phyloP scores from a whole-genome alignment of 1,284 basidiomycete genomes.

The Ustilago shanxiensis region DNA sequence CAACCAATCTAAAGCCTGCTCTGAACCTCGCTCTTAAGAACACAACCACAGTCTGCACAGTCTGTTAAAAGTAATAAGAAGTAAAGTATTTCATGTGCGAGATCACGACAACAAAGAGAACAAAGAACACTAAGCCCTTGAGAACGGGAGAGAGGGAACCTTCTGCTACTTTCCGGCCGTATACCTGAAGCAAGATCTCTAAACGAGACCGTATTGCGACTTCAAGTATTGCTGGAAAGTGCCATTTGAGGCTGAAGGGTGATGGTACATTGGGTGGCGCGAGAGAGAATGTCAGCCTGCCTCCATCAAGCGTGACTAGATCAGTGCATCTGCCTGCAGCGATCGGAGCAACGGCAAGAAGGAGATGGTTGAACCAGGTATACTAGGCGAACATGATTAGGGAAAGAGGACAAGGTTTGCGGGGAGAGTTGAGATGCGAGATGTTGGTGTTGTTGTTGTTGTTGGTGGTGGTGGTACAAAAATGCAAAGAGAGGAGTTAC shows the following conservation, averaged over 20 bases:
- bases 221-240: not conserved
- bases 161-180: not conserved
- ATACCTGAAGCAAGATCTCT: not conserved
- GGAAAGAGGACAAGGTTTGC: conserved; percentile 12
- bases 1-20: too few relatives aligned
- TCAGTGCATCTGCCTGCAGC: conserved; percentile 35
- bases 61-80: not conserved
- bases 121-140: not conserved
- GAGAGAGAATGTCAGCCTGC: not conserved
- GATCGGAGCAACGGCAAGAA: not conserved
- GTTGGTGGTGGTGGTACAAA: conserved; percentile 40
- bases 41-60: not conserved
- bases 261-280: conserved; percentile 21
- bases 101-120: not conserved
- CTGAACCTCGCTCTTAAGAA: too few relatives aligned
- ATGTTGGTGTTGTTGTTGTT: too few relatives aligned
- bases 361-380: conserved; percentile 19
- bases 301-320: not conserved
- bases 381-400: conserved; percentile 31
- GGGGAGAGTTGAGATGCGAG: conserved; percentile 23
- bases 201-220: conserved; percentile 14
- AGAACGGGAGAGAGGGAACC: not conserved
- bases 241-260: not conserved
- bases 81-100: conserved; percentile 26
- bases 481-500: conserved; percentile 29